Base-by-base conservation (phyloP, 1,284 basidiomycete genomes). In the Cronartium ribicola region DNA sequence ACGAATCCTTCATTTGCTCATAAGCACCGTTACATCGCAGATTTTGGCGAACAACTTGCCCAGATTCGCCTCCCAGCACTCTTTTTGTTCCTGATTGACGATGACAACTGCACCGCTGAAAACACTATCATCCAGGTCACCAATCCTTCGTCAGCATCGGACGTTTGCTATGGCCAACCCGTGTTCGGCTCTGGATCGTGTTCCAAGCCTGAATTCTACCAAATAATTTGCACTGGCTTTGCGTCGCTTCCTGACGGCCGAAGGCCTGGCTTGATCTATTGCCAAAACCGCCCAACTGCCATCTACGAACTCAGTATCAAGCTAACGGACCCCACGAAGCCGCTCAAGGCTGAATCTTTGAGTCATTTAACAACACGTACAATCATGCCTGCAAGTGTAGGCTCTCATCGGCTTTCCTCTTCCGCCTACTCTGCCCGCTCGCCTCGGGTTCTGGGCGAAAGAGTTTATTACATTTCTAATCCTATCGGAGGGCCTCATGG, bases 181-280 rank as follows among this genome's bases (percentile, higher is more conserved):
- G 68, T 70, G 14, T 70, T 70, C 22, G 59, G 41, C 11, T 44
- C 22, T 10, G 36, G 8, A n/a, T 44, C 40, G 22, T 37, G 13
- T 51, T 63, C 59, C 10, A 36, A 63, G 20, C 17, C 36, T 41
- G 36, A 70, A 46, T 8, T 29, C 10, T 22, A 63, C 39, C 59
- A 78, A 22, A 78, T 90, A 6, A 85, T 85, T 68, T 86, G 86
- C 0, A 88, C 87, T 0, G 88, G 87, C 0, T 88, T 87, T 77
- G 85, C 87, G 65, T 83, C 84, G 67, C 85, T 85, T 0, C 77
- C 79, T 1, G 88, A 89, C 66, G 86, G 85, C 6, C 84, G 85
- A 65, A 78, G 86, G 36, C 82, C 90, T 6, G 89, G 89, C 0
- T 79, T 88, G 73, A 86, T 85, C 71, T 83, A 83, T 20, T 90